Base-by-base conservation (phyloP, 2,329 filamentous ascomycete species). In the Ambrosiella xylebori region DNA sequence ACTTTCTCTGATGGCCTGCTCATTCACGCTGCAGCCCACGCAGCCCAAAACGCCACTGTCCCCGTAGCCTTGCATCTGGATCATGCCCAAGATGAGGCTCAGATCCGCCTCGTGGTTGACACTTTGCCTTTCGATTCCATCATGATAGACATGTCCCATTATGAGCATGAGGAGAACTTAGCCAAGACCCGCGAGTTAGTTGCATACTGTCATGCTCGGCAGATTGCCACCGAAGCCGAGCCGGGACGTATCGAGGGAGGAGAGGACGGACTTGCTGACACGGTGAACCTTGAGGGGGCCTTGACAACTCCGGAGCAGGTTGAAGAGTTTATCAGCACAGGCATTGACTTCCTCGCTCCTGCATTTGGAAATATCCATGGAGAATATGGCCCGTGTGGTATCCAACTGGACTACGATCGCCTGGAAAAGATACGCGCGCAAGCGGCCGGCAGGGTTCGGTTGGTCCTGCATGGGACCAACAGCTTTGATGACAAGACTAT, bases 321-420 rank as follows among this genome's bases (percentile, higher is more conserved):
- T 7, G 75, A 81, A 62, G 80, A 86, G 64, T 88, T 89, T 64
- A 76, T 86, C 3, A 76, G 73, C 1, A 85, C 83, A 9, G 85
- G 84, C 0, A 85, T 88, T 65, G 81, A 88, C 64, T 84, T 83
- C 71, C 71, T 89, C 12, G 85, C 85, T 2, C 85, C 85, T 0
- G 83, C 83, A 0, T 86, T 88, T 69, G 85, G 85, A 2, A 88
- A 88, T 64, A 81, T 88, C 50, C 85, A 88, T 68, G 85, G 85
- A 5, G 79, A 82, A 63, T 88, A 88, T 68, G 84, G 84, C 0
- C 76, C 79, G 0, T 70, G 78, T 13, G 84, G 84, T 0, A 79
- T 82, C 27, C 72, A 76, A 66, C 68, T 85, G 15, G 82, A 85
- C 64, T 84, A 79, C 66, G 77, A 71, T 36, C 66, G 71, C 2